These are phyloP conservation scores for Phytopythium sindhum DNA, from an alignment of 352 stramenopile genomes.

Conservation along the genomic window DNA sequence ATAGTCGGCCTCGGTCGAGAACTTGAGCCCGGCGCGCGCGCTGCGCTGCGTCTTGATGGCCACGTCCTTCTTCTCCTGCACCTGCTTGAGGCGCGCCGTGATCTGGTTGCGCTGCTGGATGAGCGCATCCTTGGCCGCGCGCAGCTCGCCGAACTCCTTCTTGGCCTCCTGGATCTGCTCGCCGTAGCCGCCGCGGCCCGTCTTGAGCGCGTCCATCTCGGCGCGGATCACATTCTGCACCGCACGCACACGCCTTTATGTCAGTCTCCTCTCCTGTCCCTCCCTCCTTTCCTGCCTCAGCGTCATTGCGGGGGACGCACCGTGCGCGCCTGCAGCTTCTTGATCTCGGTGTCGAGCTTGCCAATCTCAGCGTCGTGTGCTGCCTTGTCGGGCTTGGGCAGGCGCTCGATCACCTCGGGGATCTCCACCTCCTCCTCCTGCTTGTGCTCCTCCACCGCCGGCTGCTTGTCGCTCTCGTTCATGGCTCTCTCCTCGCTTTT, in stretches of 20 bases:
- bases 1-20: constrained; percentile 86
- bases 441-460: constrained; percentile 9
- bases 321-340: constrained; percentile 88
- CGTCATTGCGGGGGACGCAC: constrained; percentile 11
- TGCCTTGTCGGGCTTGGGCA: constrained; percentile 88
- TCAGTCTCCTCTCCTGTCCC: not conserved
- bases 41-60: constrained; percentile 67
- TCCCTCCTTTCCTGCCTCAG: no score
- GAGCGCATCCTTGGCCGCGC: constrained; percentile 82
- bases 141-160: constrained; percentile 74
- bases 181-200: constrained; percentile 75
- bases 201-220: constrained; percentile 82
- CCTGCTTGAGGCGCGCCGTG: constrained; percentile 76
- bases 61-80: constrained; percentile 80
- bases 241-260: not conserved
- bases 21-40: constrained; percentile 77
- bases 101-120: constrained; percentile 82
- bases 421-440: constrained; percentile 43
- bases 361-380: constrained; percentile 86
- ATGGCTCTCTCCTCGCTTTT: not conserved
- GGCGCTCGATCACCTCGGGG: constrained; percentile 74
- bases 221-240: constrained; percentile 46
- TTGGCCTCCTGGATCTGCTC: constrained; percentile 89
- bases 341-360: constrained; percentile 88
- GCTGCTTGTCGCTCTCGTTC: constrained; percentile 7